Conservation (phyloP, 495 filamentous ascomycete species). For the Xylaria palmicola region DNA sequence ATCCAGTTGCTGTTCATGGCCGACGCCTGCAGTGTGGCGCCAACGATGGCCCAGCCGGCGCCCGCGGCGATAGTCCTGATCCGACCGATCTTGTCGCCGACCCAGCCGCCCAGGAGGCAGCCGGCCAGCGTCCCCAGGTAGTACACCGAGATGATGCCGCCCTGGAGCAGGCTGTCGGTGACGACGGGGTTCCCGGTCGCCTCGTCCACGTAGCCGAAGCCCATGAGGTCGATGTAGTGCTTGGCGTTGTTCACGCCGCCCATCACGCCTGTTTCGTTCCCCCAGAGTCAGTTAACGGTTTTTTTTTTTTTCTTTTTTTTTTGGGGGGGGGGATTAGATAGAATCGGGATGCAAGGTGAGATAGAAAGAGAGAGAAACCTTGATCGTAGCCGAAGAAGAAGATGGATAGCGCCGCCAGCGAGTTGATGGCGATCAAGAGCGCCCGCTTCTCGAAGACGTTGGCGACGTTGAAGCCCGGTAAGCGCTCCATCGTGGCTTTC, state of each 20-base stretch:
- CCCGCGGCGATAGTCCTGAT: conserved; percentile 62
- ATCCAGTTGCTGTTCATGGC: conserved; percentile 69
- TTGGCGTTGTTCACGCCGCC: conserved; percentile 67
- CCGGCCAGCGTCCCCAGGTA: conserved; percentile 68
- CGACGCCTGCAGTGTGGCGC: conserved; percentile 59
- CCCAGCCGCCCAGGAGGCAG: conserved; percentile 58
- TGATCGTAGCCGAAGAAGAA: conserved; percentile 33
- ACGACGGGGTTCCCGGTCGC: conserved; percentile 49
- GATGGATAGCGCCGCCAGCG: conserved; percentile 54
- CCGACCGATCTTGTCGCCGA: conserved; percentile 60
- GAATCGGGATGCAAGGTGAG: too few relatives aligned
- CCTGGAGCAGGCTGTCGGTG: conserved; percentile 62
- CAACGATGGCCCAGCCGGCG: conserved; percentile 56
- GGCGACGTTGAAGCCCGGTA: conserved; percentile 58
- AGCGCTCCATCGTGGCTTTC: conserved; percentile 28
- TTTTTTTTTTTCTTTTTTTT: too few relatives aligned
- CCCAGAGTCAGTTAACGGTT: too few relatives aligned
- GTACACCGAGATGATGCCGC: conserved; percentile 69
- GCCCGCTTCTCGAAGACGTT: conserved; percentile 60
- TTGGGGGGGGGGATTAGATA: too few relatives aligned
- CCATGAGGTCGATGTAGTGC: conserved; percentile 65
- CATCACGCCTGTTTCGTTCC: conserved; percentile 66
- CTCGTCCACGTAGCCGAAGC: conserved; percentile 59
- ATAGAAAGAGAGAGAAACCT: conserved; percentile 4
- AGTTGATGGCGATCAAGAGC: conserved; percentile 65